These are phyloP conservation scores for Colletotrichum lindemuthianum DNA, from an alignment of 2,329 filamentous ascomycete species.

Conservation along the genomic window DNA sequence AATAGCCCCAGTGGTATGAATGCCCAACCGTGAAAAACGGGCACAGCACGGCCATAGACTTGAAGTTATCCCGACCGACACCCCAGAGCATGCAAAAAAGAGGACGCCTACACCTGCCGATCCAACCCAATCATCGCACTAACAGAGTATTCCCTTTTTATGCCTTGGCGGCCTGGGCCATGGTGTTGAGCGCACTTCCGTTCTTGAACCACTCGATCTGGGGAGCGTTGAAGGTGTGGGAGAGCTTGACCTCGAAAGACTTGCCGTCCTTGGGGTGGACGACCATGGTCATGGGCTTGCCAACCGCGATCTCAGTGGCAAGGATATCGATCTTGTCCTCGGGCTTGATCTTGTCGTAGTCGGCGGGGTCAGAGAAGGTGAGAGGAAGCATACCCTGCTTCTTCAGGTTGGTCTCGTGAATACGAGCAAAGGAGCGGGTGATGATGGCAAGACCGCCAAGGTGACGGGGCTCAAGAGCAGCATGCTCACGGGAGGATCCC, in stretches of 20 bases:
- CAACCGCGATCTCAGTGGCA: conserved; percentile 89
- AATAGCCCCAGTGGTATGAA: conserved; percentile 36
- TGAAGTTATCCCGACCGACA: conserved; percentile 32
- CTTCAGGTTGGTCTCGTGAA: conserved; percentile 99
- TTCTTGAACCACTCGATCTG: conserved; percentile 99
- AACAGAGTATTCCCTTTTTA: conserved; percentile 38
- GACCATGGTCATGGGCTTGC: conserved; percentile 89
- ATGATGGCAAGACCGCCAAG: conserved; percentile 98
- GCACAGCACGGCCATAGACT: conserved; percentile 27
- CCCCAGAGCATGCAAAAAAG: conserved; percentile 33
- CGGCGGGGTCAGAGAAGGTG: conserved; percentile 91
- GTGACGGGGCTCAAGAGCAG: conserved; percentile 96
- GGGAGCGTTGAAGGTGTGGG: conserved; percentile 97
- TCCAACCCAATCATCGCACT: conserved; percentile 22
- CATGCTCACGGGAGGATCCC: conserved; percentile 97
- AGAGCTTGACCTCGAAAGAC: conserved; percentile 83
- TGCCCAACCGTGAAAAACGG: conserved; percentile 33
- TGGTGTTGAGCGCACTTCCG: conserved; percentile 96
- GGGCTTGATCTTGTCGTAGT: conserved; percentile 97
- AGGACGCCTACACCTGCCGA: conserved; percentile 45
- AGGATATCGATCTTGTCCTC: conserved; percentile 91
- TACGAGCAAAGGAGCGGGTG: conserved; percentile 94
- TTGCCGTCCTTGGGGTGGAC: conserved; percentile 89
- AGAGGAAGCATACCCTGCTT: conserved; percentile 99
- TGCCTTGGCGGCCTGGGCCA: conserved; percentile 64